Evolutionary conservation across 1,139 yeast species (phyloP), one percentile per base, ranked within the genome.

Genomic region (Candida smagusa): DNA sequence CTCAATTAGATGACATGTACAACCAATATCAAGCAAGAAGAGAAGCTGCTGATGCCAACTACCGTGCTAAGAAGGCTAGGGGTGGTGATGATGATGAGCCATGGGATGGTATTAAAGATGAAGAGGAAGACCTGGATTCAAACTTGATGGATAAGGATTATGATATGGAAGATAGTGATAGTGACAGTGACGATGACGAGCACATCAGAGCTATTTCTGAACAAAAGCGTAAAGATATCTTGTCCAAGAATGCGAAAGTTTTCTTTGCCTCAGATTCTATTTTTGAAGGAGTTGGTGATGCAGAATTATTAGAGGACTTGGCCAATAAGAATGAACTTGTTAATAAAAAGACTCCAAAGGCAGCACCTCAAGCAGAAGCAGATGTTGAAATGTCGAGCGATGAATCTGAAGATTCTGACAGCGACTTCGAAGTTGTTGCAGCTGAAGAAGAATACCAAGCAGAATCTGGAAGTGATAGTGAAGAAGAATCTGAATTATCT

Each of bases 1-100:
- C 77, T 7, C 87, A 89, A 62, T 72, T 90, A 44, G 88, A 89
- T 57, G 75, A 72, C 44, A 86, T 88, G 96, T 92, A 92, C 58
- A 67, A 71, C 40, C 72, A 76, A 29, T 89, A 78, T 59, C 87
- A 87, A 59, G 80, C 81, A 45, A 73, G 84, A 51, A 79, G 75
- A 57, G 78, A 90, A 9, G 95, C 87, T 56, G 73, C 81, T 43
- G 89, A 88, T 56, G 86, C 96, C 21, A 84, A 82, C 42, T 79
- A 75, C 54, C 76, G 81, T 46, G 96, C 97, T 21, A 85, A 84
- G 60, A 74, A 76, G 52, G 83, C 86, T 28, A 77, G 97, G 56
- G 95, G 90, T 28, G 89, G 81, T 47, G 85, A 72, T 38, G 81
- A 81, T 46, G 89, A 82, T 45, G 92, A 81, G 45, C 85, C 79